Percentiles rank a stretch among this genome's conserved stretches.
phyloP scores from a whole-genome alignment of 257 asterid genomes.

The Jacaranda copaia region DNA sequence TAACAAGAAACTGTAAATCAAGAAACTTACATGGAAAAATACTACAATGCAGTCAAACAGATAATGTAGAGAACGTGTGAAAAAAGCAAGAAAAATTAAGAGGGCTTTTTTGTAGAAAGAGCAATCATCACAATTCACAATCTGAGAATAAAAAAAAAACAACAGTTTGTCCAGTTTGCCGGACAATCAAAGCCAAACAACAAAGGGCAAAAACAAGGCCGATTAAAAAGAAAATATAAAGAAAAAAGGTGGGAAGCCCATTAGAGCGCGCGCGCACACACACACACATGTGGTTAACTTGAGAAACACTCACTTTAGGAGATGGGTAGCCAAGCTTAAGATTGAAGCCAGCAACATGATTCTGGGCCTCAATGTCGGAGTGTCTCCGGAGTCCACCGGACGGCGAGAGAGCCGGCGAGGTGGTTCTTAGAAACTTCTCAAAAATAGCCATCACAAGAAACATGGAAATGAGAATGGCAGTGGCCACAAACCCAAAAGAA shows the following conservation, averaged over 20 bases:
- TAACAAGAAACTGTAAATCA: background rate
- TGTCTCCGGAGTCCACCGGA: constrained; percentile 42
- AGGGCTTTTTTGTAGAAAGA: constrained; percentile 35
- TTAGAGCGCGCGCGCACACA: too few relatives aligned
- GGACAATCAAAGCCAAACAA: background rate
- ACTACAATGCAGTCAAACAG: background rate
- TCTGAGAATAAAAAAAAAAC: constrained; percentile 25
- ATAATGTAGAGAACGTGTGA: background rate
- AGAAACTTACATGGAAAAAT: background rate
- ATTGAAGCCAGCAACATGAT: constrained; percentile 39
- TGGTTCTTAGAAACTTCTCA: constrained; percentile 75
- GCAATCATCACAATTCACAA: constrained; percentile 42
- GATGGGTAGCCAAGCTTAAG: constrained; percentile 64
- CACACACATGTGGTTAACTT: background rate
- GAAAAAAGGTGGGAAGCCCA: too few relatives aligned
- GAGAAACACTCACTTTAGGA: constrained; percentile 67
- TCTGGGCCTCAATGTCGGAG: constrained; percentile 66
- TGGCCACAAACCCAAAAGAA: constrained; percentile 93
- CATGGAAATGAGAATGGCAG: constrained; percentile 92
- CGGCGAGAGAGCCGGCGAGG: constrained; percentile 59
- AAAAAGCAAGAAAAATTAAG: background rate
- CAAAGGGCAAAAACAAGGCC: background rate
- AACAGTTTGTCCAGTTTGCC: too few relatives aligned
- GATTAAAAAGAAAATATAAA: background rate
- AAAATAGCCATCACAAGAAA: constrained; percentile 93